Base-by-base conservation (phyloP, 2,329 filamentous ascomycete genomes). In the Aspergillus udagawae region DNA sequence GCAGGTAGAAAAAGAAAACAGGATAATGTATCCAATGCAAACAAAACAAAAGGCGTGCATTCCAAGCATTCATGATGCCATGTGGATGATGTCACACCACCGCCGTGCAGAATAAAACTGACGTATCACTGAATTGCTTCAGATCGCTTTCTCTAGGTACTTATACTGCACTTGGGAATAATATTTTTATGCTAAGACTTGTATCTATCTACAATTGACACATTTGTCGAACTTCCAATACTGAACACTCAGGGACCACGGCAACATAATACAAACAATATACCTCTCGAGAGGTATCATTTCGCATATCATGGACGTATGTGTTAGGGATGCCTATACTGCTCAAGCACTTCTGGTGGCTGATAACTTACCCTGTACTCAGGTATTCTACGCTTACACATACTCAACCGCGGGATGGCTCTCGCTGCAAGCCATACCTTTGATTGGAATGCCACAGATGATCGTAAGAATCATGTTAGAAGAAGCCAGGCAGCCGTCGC, bases 371-470 rank as follows among this genome's bases (percentile, higher is more conserved):
- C 35, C 5, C n/a, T 12, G n/a, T 14, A 14, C 14, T 17, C 44
- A 79, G 76, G 75, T 75, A 47, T 79, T 78, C 62, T 72, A 75
- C 55, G 56, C 70, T n/a, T 80, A 80, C 63, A 75, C 74, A 10
- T 79, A 77, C 58, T 69, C 73, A 52, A 77, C 77, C 17, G 72
- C 72, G 41, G 73, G 65, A 61, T 80, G 78, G 77, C 70, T 80
- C 25, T 64, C 66, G 1, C 56, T 80, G 17, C 77, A 80, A 61
- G 75, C 76, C 42, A 48, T 84, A 10, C 79, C 85, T 0, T 77
- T 89, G 58, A 79, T 88, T 54, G 64, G 81, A 4, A 80, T 82
- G 5, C 87, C 87, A 0, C 83, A 81, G 27, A 77, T 89, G 63
- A 83, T 89, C 23, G 78, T 84, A 55, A 78, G 83, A 10, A 73